phyloP scores from a whole-genome alignment of 352 stramenopile genomes.

The Aphanomyces cochlioides region DNA sequence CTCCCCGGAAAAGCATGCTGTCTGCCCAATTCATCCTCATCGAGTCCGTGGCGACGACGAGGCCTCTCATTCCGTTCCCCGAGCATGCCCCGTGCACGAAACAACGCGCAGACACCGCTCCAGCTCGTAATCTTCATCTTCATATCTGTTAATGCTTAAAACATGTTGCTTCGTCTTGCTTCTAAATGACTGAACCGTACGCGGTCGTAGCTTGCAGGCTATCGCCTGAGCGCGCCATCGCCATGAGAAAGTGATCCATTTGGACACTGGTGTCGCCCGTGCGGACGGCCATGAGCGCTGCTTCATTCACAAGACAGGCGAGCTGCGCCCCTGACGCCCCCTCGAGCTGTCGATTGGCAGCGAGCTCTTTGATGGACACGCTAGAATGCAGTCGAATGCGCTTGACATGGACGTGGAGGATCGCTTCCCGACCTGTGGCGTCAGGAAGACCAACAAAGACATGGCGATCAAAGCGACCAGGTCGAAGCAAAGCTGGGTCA shows the following conservation, averaged over 20 bases:
- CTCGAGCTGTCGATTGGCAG: slow-evolving; percentile 49
- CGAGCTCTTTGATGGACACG: slow-evolving; percentile 50
- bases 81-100: background rate
- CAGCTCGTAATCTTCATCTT: background rate
- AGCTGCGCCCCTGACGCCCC: slow-evolving; percentile 71
- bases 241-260: slow-evolving; percentile 65
- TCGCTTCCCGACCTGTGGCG: slow-evolving; percentile 81
- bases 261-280: slow-evolving; percentile 60
- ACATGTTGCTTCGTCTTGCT: background rate
- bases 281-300: slow-evolving; percentile 68
- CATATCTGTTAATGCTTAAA: background rate
- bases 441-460: slow-evolving; percentile 94
- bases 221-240: slow-evolving; percentile 69
- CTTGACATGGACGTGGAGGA: slow-evolving; percentile 65
- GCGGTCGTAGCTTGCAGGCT: background rate
- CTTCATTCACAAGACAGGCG: slow-evolving; percentile 80
- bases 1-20: background rate
- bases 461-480: slow-evolving; percentile 95
- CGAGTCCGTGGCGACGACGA: background rate
- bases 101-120: background rate
- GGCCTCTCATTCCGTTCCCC: too few species aligned
- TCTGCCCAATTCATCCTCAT: background rate
- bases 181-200: slow-evolving; percentile 2
- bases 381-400: slow-evolving; percentile 52
- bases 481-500: slow-evolving; percentile 93